Percentiles rank a stretch among this genome's conserved stretches.
Conservation (phyloP, 352 stramenopile genomes). For the Blastocystis sp. region DNA sequence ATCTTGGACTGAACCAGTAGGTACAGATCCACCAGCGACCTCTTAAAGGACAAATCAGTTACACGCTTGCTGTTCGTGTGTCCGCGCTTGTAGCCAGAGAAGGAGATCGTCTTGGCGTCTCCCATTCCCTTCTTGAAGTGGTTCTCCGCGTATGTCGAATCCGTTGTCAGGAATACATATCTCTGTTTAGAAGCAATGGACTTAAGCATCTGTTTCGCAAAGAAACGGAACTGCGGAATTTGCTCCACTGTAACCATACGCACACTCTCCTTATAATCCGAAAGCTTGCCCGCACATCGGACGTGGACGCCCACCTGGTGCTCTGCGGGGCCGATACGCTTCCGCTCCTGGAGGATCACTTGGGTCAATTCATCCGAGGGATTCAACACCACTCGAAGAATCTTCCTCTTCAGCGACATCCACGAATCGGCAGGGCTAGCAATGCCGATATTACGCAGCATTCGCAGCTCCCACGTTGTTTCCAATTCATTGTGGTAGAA, state of each 20-base stretch:
- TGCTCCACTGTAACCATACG: neutral
- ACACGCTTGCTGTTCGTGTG: neutral
- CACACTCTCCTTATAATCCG: neutral
- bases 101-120: neutral
- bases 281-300: neutral
- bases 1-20: neutral
- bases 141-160: neutral
- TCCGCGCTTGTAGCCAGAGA: neutral
- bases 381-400: neutral
- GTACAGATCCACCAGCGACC: neutral
- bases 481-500: neutral
- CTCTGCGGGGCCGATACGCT: neutral
- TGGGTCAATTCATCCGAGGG: neutral
- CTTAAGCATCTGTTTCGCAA: no score
- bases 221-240: no score
- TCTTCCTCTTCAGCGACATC: neutral
- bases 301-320: neutral
- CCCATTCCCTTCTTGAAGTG: neutral
- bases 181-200: neutral
- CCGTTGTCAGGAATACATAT: neutral
- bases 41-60: neutral
- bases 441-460: neutral
- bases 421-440: neutral
- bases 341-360: neutral
- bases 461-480: neutral